phyloP scores from a whole-genome alignment of 2,329 filamentous ascomycete species.

The Didymella pomorum region DNA sequence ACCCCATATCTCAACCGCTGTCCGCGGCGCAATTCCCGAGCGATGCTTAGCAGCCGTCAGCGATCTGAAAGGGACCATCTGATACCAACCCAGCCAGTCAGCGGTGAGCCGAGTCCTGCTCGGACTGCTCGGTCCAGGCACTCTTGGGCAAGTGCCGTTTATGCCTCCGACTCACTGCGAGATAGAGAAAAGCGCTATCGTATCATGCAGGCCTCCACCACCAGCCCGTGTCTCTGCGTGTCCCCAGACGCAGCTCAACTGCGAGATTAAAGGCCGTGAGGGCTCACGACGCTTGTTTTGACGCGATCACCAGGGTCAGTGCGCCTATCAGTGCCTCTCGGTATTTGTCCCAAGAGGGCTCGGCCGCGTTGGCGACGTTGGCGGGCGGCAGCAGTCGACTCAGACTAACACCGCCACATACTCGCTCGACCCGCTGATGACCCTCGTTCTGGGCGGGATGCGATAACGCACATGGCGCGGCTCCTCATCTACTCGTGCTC shows the following conservation, averaged over 20 bases:
- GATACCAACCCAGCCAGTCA: constrained; percentile 26
- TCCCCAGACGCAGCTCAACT: not conserved
- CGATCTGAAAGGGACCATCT: constrained; percentile 7
- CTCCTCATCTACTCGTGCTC: constrained; percentile 18
- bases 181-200: constrained; percentile 19
- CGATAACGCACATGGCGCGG: constrained; percentile 18
- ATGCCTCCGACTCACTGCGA: constrained; percentile 6
- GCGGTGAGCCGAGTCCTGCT: constrained; percentile 10
- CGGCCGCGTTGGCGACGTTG: constrained; percentile 21
- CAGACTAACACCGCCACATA: constrained; percentile 20
- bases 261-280: constrained; percentile 2
- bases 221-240: constrained; percentile 5
- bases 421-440: constrained; percentile 22
- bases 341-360: constrained; percentile 17
- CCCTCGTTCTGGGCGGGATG: constrained; percentile 16
- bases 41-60: constrained; percentile 11
- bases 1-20: not conserved
- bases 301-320: constrained; percentile 8
- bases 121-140: constrained; percentile 11
- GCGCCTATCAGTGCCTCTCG: constrained; percentile 20
- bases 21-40: constrained; percentile 7
- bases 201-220: constrained; percentile 11
- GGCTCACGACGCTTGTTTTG: constrained; percentile 3
- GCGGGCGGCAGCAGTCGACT: constrained; percentile 17
- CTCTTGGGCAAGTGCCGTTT: constrained; percentile 7